These are phyloP conservation scores for Salvia sclarea DNA, from an alignment of 305 asterid species.

Conservation along the genomic window DNA sequence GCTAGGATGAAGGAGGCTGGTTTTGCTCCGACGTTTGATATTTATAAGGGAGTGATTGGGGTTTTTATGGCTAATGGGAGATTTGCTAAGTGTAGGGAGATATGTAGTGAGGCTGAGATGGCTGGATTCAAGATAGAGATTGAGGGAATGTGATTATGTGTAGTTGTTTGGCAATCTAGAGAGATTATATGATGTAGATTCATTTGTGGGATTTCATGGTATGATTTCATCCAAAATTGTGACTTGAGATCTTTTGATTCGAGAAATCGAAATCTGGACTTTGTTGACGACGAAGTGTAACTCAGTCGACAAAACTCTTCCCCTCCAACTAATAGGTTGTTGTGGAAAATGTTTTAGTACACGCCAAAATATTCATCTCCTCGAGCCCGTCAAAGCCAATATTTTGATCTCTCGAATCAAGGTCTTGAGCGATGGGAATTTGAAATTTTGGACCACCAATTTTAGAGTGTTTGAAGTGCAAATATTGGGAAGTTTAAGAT, in stretches of 20 bases:
- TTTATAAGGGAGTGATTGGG: slow-evolving; percentile 56
- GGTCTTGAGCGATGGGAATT: too few relatives aligned
- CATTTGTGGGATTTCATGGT: neutral
- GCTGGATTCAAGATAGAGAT: slow-evolving; percentile 67
- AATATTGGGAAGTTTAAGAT: too few relatives aligned
- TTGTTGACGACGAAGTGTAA: too few relatives aligned
- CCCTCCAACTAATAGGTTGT: too few relatives aligned
- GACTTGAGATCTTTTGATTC: neutral
- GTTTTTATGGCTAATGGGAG: slow-evolving; percentile 64
- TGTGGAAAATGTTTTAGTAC: too few relatives aligned
- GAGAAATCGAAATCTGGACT: neutral
- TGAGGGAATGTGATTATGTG: slow-evolving; percentile 7
- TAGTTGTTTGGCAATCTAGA: slow-evolving; percentile 21
- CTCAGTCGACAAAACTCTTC: too few relatives aligned
- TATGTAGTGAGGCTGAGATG: slow-evolving; percentile 77
- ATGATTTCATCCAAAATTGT: neutral
- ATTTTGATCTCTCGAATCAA: too few relatives aligned
- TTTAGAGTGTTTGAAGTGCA: too few relatives aligned
- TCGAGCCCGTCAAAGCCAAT: too few relatives aligned
- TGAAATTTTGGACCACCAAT: too few relatives aligned
- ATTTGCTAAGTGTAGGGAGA: slow-evolving; percentile 66
- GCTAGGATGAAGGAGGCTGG: slow-evolving; percentile 80
- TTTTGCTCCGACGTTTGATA: slow-evolving; percentile 63
- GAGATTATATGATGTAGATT: slow-evolving; percentile 6
- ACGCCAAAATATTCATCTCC: too few relatives aligned